Evolutionary conservation across 768 basidiomycete genomes (phyloP), one percentile per base, ranked within the genome.

Genomic region (Panellus pusillus): DNA sequence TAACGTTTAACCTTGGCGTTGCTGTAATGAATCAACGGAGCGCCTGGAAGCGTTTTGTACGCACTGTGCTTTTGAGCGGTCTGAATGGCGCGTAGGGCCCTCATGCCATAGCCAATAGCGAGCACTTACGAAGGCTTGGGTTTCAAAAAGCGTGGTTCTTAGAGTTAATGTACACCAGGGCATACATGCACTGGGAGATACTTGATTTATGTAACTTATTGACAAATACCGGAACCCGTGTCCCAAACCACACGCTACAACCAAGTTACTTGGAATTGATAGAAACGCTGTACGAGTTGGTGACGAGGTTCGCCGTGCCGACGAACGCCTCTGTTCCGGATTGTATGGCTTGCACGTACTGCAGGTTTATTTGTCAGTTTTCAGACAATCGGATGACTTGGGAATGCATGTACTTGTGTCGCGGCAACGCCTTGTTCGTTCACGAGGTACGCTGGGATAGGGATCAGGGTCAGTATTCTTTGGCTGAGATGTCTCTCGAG

Each of bases 301-400:
- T 81, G 44, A 79, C 54, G 35, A 83, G 69, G 41, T 65, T 71
- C 31, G 81, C 82, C 20, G 66, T 66, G 32, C 82, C 82, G 19
- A 70, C 74, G 68, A 82, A 82, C 0, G 81, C 71, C 65, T 82
- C 82, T 2, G 79, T 80, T 17, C 82, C 82, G 2, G 80, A 68
- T 63, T 82, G 79, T 37, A 84, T 77, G 8, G 73, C 68, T 67
- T 84, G 80, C 41, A 83, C 63, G 58, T 67, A 82, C 80, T 80
- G 29, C 36, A 35, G 13, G 11, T 55, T 37, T 37, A 19, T 35
- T 29, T 41, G 24, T 40, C 15, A 47, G 19, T 19, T 24, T 24
- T 2, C 24, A 6, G 6, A 24, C 24, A 6, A 24, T 24, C 6
- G 24, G 19, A n/a, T 45, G 38, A 9, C 13, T n/a, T 14, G 31